Conservation (phyloP, 768 basidiomycete genomes). For the Rubroboletus satanas region DNA sequence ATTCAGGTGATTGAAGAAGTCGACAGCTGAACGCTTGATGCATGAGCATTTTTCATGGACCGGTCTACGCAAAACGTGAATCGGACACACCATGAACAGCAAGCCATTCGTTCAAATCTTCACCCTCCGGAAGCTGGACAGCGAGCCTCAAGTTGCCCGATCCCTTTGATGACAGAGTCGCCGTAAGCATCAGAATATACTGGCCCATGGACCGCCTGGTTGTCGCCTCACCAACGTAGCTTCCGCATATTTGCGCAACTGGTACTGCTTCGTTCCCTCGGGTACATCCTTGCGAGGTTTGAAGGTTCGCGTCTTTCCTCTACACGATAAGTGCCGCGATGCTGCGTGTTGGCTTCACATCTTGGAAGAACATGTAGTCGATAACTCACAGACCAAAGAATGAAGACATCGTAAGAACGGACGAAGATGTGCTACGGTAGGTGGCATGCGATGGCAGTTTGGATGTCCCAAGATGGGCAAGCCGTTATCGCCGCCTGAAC, state of each 20-base stretch:
- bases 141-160: constrained; percentile 93
- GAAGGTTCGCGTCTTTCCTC: constrained; percentile 92
- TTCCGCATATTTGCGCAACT: constrained; percentile 95
- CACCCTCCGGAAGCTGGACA: constrained; percentile 92
- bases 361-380: not conserved
- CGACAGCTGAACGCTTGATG: constrained; percentile 65
- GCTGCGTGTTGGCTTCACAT: constrained; percentile 10
- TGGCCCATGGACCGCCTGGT: not conserved
- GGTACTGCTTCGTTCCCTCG: constrained; percentile 96
- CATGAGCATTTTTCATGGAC: not conserved
- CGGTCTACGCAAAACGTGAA: not conserved
- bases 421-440: constrained; percentile 7
- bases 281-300: constrained; percentile 94
- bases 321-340: constrained; percentile 29
- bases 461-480: constrained; percentile 16
- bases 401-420: constrained; percentile 58
- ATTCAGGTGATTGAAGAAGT: constrained; percentile 99
- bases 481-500: constrained; percentile 1
- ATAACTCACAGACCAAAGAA: constrained; percentile 79
- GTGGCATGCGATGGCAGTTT: constrained; percentile 2
- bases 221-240: constrained; percentile 68
- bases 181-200: constrained; percentile 11
- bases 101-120: constrained; percentile 98
- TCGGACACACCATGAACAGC: constrained; percentile 84
- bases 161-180: constrained; percentile 48